Evolutionary conservation across 768 basidiomycete species (phyloP).

Genomic region (Pulveroboletus ravenelii): DNA sequence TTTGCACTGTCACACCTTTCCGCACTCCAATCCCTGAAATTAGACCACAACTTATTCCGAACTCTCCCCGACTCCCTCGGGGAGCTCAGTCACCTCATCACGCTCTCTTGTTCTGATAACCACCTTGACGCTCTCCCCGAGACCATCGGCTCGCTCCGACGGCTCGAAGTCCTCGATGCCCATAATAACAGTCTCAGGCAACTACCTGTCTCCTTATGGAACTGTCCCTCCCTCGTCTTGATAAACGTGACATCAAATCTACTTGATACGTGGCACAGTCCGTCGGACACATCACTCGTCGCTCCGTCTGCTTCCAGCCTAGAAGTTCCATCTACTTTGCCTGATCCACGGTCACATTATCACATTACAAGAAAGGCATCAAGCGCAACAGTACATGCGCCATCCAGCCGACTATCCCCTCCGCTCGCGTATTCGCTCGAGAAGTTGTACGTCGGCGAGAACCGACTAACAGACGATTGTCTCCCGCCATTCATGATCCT

Average conservation of each 20-base stretch:
- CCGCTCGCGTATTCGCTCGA: conserved; percentile 70
- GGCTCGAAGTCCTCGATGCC: conserved; percentile 72
- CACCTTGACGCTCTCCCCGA: conserved; percentile 70
- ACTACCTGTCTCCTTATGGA: conserved; percentile 77
- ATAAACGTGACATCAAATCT: conserved; percentile 91
- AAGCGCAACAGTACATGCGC: conserved; percentile 27
- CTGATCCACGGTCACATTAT: conserved; percentile 12
- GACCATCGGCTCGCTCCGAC: conserved; percentile 70
- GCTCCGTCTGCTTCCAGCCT: conserved; percentile 19
- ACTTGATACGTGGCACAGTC: conserved; percentile 66
- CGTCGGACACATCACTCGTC: conserved; percentile 38
- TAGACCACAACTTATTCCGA: conserved; percentile 86
- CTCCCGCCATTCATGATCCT: conserved; percentile 72
- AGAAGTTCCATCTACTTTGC: conserved; percentile 16
- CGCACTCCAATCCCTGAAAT: conserved; percentile 62
- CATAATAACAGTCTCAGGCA: conserved; percentile 87
- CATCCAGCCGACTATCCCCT: conserved; percentile 35
- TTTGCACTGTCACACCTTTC: conserved; percentile 66
- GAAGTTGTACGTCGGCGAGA: conserved; percentile 85
- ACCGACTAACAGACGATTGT: conserved; percentile 74
- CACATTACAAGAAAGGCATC: conserved; percentile 34
- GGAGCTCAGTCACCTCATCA: conserved; percentile 62
- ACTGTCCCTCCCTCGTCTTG: conserved; percentile 62
- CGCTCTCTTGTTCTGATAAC: conserved; percentile 89
- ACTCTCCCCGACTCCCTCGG: conserved; percentile 81